Evolutionary conservation across 140 eudicot genomes (phyloP).

Genomic region (Erigeron philadelphicus): DNA sequence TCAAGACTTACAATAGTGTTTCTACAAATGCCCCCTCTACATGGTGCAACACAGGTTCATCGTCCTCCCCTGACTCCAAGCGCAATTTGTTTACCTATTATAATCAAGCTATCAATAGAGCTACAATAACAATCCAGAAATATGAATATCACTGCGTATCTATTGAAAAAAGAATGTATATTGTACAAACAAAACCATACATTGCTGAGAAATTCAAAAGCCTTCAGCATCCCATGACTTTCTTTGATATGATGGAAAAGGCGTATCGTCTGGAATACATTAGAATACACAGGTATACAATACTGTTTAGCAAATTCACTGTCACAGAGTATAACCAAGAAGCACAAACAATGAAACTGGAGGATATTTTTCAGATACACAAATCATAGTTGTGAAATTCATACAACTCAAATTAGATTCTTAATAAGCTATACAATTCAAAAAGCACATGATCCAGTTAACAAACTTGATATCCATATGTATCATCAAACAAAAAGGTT

Average conservation of each 20-base stretch:
- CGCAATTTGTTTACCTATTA: constrained; percentile 67
- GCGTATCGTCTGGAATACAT: constrained; percentile 65
- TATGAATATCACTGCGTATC: constrained; percentile 4
- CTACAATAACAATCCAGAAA: constrained; percentile 1
- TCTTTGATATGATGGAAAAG: constrained; percentile 75
- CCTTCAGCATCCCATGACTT: constrained; percentile 62
- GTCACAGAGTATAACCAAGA: constrained; percentile 9
- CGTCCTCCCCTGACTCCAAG: constrained; percentile 64
- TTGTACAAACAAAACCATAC: constrained; percentile 40
- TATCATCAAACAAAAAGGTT: neutral
- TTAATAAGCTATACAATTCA: neutral
- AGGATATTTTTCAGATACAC: neutral
- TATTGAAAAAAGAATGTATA: neutral
- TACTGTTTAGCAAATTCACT: constrained; percentile 9
- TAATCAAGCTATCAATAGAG: constrained; percentile 10
- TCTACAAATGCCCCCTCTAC: constrained; percentile 95
- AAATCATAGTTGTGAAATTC: neutral
- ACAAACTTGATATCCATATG: neutral
- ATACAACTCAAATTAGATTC: neutral
- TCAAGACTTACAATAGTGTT: constrained; percentile 60
- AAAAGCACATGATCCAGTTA: neutral
- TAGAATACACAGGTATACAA: constrained; percentile 15
- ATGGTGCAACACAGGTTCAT: constrained; percentile 67
- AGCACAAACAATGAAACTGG: constrained; percentile 14
- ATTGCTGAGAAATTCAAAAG: constrained; percentile 91